These are phyloP conservation scores for Backusella westeae DNA, from an alignment of 192 early-diverging fungal genomes.

Conservation along the genomic window DNA sequence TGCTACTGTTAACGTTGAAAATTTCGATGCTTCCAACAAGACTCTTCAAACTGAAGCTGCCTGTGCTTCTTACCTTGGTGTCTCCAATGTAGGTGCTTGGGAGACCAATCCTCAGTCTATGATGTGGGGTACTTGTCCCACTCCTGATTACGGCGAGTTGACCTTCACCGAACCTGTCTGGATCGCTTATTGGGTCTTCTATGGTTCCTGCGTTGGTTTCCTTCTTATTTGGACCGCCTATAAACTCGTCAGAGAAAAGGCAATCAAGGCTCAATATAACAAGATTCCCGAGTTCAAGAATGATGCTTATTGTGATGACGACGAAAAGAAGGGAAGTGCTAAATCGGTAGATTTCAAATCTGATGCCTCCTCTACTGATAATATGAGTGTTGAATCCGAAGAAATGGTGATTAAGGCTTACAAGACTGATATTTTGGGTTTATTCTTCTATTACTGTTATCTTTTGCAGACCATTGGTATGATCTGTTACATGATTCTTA, in stretches of 20 bases:
- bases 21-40: conserved; percentile 32
- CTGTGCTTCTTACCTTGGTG: conserved; percentile 12
- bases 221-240: conserved; percentile 28
- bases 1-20: conserved; percentile 18
- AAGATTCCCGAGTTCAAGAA: neutral
- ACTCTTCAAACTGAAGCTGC: conserved; percentile 8
- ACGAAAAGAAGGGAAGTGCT: conserved; percentile 9
- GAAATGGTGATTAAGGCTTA: conserved; percentile 45
- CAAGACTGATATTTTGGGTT: conserved; percentile 43
- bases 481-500: conserved; percentile 38
- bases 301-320: neutral
- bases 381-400: conserved; percentile 2
- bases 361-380: conserved; percentile 10
- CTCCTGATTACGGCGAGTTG: conserved; percentile 10
- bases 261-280: conserved; percentile 4
- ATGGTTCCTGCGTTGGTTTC: conserved; percentile 17
- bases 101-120: neutral
- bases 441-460: conserved; percentile 34
- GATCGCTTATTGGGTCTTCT: conserved; percentile 25
- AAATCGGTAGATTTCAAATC: neutral
- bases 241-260: conserved; percentile 13
- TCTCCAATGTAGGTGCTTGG: conserved; percentile 10
- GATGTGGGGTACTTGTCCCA: conserved; percentile 37
- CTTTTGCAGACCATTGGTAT: conserved; percentile 36
- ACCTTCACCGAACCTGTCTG: conserved; percentile 34